These are phyloP conservation scores for Aquanectria penicillioides DNA, from an alignment of 2,329 filamentous ascomycete species.

Conservation along the genomic window DNA sequence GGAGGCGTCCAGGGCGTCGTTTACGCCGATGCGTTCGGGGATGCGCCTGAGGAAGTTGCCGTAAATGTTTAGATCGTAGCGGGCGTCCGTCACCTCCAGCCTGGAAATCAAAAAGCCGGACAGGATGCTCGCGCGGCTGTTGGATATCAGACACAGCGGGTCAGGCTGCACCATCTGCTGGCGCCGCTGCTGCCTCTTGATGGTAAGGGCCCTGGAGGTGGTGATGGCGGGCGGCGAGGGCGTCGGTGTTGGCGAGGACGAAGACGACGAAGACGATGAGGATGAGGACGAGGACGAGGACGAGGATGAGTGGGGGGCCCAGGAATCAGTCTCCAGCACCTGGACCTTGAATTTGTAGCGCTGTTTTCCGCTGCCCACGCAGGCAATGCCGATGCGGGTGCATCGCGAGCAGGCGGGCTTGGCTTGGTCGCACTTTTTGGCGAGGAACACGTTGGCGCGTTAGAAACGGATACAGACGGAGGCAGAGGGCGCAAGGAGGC, in stretches of 20 bases:
- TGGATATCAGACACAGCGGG: constrained; percentile 34
- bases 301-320: no score
- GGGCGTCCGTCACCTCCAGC: constrained; percentile 53
- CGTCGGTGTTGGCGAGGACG: no score
- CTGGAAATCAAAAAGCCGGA: constrained; percentile 41
- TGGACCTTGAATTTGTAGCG: constrained; percentile 61
- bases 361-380: constrained; percentile 57
- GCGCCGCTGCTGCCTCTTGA: background rate
- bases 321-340: constrained; percentile 22
- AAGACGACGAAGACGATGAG: no score
- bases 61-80: constrained; percentile 59
- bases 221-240: background rate
- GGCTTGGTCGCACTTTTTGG: constrained; percentile 56
- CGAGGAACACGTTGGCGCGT: constrained; percentile 1
- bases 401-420: constrained; percentile 58
- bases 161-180: background rate
- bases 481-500: background rate
- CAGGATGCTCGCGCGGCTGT: constrained; percentile 43
- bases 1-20: constrained; percentile 55
- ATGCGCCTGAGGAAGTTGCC: constrained; percentile 57
- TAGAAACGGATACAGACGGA: background rate
- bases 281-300: no score
- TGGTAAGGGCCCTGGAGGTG: background rate
- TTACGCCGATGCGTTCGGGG: constrained; percentile 56
- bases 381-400: constrained; percentile 53